Evolutionary conservation across 345 rosid species (phyloP).

Genomic region (Eucalyptus marginata): DNA sequence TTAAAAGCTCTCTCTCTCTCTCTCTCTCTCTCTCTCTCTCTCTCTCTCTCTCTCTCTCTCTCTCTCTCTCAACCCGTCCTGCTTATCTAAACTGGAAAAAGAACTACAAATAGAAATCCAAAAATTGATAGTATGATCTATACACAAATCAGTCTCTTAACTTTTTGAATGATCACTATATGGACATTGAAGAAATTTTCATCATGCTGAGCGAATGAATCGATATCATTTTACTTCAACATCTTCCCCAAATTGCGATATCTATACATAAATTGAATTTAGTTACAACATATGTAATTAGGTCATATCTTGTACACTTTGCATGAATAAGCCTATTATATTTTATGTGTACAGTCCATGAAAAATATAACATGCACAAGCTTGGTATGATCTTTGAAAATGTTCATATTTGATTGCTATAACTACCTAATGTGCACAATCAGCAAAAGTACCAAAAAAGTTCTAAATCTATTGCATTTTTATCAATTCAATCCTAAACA

Average conservation of each 20-base stretch:
- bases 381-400: neutral
- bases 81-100: too few species aligned
- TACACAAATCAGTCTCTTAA: neutral
- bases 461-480: too few species aligned
- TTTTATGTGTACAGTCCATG: neutral
- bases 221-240: neutral
- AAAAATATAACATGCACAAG: neutral
- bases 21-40: too few species aligned
- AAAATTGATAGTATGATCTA: too few species aligned
- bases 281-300: neutral
- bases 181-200: neutral
- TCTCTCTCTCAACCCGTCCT: rapidly evolving
- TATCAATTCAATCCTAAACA: too few species aligned
- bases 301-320: neutral
- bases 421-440: neutral
- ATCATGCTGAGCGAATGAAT: neutral
- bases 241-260: neutral
- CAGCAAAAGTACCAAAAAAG: neutral
- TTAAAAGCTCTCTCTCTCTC: neutral
- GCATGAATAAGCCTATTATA: neutral
- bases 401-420: neutral
- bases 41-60: too few species aligned
- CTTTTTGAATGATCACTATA: neutral
- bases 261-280: neutral
- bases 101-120: neutral